phyloP scores from a whole-genome alignment of 805 yeast genomes.

The Saturnispora saitoi region DNA sequence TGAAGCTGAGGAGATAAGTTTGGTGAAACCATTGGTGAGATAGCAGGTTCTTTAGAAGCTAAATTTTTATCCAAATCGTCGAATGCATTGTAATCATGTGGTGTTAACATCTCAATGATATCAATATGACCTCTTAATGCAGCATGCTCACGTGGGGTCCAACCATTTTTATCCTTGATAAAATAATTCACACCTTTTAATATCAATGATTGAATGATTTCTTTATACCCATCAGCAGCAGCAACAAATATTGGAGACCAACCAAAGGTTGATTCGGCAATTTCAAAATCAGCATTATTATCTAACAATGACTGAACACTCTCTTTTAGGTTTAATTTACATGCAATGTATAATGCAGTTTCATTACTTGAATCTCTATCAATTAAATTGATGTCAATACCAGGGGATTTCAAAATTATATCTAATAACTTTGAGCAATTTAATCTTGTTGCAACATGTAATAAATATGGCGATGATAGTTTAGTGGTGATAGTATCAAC shows the following conservation, averaged over 20 bases:
- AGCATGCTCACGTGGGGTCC: slow-evolving; percentile 98
- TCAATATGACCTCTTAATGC: slow-evolving; percentile 77
- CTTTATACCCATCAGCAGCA: slow-evolving; percentile 70
- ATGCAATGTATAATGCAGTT: slow-evolving; percentile 75
- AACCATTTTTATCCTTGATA: slow-evolving; percentile 72
- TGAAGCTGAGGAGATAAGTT: slow-evolving; percentile 3
- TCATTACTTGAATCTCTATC: slow-evolving; percentile 56
- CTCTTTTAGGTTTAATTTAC: slow-evolving; percentile 49
- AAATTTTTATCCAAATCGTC: slow-evolving; percentile 15
- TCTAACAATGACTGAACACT: slow-evolving; percentile 48
- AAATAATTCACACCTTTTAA: slow-evolving; percentile 45
- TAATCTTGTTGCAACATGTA: slow-evolving; percentile 62
- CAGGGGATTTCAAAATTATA: slow-evolving; percentile 44
- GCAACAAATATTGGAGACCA: slow-evolving; percentile 94
- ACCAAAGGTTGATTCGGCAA: slow-evolving; percentile 70
- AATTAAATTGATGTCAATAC: slow-evolving; percentile 51
- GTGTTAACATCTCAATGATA: slow-evolving; percentile 55
- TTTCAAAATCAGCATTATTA: slow-evolving; percentile 62
- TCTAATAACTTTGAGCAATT: slow-evolving; percentile 49
- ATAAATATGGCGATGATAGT: slow-evolving; percentile 45
- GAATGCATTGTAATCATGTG: slow-evolving; percentile 34
- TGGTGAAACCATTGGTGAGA: slow-evolving; percentile 31
- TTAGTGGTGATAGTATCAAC: slow-evolving; percentile 36
- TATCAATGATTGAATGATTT: slow-evolving; percentile 48
- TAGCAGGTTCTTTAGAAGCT: slow-evolving; percentile 18